Base-by-base conservation (phyloP, 306 rosid genomes). In the Dalbergia cochinchinensis region DNA sequence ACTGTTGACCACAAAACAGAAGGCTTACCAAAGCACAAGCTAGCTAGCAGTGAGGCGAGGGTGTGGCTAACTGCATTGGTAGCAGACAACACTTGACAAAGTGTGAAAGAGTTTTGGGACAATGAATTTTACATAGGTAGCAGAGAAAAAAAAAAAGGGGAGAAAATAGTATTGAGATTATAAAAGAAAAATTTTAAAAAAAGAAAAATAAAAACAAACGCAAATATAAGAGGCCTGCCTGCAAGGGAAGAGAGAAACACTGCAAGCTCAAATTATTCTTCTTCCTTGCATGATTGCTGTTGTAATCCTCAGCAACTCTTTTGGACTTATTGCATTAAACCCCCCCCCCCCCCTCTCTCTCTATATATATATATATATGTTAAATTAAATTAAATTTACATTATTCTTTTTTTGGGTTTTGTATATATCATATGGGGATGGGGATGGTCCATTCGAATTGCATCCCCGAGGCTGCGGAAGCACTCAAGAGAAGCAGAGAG, bases 261-360 rank as follows among this genome's bases (percentile, higher is more conserved):
- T 88, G 98, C 88, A 88, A 91, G 88, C 88, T 93, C 92, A 87
- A 90, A 93, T 93, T 93, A 87, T 91, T 91, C 97, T 91, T 90
- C 98, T 90, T 90, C 92, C 69, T 89, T 86, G 84, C 88, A 85
- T 90, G 86, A 82, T 87, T 90, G 97, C 91, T 86, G 87, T 93
- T 85, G 85, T 76, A 85, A 84, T 74, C 78, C 92, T 72, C 83
- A 79, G 86, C 79, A 69, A 81, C 89, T 88, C 71, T 85, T 87
- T 91, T 93, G 92, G 89, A 88, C 94, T 80, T 87, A 74, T 68
- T 81, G 7, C 51, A 0, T 14, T 53, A 42, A 48, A 18, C 62
- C 51, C 39, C 59, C 51, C 64, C 85, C 48, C 60, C 54, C 0
- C 54, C 12, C 86, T 61, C 61, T 68, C 57, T 37, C 72, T 64